These are phyloP conservation scores for Salix udensis DNA, from an alignment of 345 rosid genomes.

Conservation along the genomic window DNA sequence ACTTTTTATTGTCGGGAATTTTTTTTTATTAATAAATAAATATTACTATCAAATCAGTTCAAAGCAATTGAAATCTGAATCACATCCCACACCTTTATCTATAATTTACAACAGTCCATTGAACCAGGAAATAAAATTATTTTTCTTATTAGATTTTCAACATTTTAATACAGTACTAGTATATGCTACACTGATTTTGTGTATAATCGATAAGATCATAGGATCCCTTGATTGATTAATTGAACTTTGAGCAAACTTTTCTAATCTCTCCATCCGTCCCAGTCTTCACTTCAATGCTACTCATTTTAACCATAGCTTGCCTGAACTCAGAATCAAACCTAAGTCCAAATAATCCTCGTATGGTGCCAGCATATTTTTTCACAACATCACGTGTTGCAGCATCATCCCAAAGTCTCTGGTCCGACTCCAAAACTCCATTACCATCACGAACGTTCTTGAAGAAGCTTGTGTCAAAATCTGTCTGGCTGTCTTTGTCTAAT, in stretches of 20 bases:
- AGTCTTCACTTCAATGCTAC: slow-evolving; percentile 64
- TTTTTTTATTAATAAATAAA: too few species aligned
- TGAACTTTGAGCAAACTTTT: slow-evolving; percentile 59
- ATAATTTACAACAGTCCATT: too few species aligned
- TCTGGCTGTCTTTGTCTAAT: slow-evolving; percentile 49
- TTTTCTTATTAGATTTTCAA: too few species aligned
- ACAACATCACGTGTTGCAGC: slow-evolving; percentile 40
- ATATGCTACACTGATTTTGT: background rate
- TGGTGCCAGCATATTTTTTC: slow-evolving; percentile 46
- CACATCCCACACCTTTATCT: too few species aligned
- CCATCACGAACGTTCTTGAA: slow-evolving; percentile 63
- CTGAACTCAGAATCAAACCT: slow-evolving; percentile 57
- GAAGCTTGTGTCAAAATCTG: slow-evolving; percentile 49
- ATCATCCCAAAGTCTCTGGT: slow-evolving; percentile 69
- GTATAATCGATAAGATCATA: background rate
- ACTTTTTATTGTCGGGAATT: too few species aligned
- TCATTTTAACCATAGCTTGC: slow-evolving; percentile 74
- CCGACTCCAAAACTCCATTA: slow-evolving; percentile 65
- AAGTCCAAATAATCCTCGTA: slow-evolving; percentile 56
- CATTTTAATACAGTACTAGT: background rate
- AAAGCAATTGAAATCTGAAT: too few species aligned
- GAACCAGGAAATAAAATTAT: too few species aligned
- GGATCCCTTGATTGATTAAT: slow-evolving; percentile 16
- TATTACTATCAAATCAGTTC: too few species aligned
- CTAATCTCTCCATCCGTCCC: slow-evolving; percentile 60